phyloP scores from a whole-genome alignment of 768 basidiomycete genomes.

The Suillus decipiens region DNA sequence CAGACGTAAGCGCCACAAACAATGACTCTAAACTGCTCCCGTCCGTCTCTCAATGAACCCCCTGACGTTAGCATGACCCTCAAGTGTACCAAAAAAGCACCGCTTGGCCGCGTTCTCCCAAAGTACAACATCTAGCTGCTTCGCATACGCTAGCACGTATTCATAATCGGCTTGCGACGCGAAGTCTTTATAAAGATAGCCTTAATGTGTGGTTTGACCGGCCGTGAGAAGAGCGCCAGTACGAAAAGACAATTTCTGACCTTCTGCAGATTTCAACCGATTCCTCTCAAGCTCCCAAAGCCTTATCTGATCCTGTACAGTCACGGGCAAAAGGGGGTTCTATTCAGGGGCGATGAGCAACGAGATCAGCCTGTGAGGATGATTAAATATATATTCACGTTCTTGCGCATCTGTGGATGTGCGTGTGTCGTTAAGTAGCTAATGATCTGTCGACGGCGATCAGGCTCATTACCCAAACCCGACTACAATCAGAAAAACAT shows the following conservation, averaged over 20 bases:
- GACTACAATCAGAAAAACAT: conserved; percentile 25
- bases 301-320: conserved; percentile 97
- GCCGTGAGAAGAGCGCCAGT: conserved; percentile 10
- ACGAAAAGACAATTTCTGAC: conserved; percentile 42
- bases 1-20: not conserved
- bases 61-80: conserved; percentile 77
- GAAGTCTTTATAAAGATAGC: conserved; percentile 88
- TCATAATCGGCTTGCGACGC: conserved; percentile 87
- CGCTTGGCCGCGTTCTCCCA: conserved; percentile 78
- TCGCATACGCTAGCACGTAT: conserved; percentile 83
- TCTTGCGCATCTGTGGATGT: conserved; percentile 97
- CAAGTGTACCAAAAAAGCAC: conserved; percentile 81
- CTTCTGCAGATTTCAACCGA: conserved; percentile 85
- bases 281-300: conserved; percentile 97
- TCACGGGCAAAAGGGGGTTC: conserved; percentile 94
- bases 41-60: conserved; percentile 78
- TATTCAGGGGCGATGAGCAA: conserved; percentile 34
- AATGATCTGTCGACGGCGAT: conserved; percentile 69
- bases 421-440: conserved; percentile 93
- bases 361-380: not conserved
- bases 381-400: conserved; percentile 49
- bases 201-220: conserved; percentile 39
- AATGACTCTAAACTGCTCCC: conserved; percentile 31
- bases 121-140: conserved; percentile 75
- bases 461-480: conserved; percentile 14